phyloP scores from a whole-genome alignment of 202 grass and related monocot genomes.

The Cymbopogon flexuosus region DNA sequence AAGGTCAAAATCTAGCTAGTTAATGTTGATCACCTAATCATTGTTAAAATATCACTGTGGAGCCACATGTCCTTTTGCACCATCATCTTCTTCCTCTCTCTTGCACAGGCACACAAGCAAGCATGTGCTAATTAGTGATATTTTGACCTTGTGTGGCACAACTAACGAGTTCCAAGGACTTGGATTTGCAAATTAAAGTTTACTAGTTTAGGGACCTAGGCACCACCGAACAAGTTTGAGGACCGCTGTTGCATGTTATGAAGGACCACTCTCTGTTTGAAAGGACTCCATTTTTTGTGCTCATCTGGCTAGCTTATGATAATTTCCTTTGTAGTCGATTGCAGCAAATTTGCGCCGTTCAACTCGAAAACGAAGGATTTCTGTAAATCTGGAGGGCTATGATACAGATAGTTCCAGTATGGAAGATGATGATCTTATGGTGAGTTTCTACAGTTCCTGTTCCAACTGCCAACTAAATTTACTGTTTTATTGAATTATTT shows the following conservation, averaged over 20 bases:
- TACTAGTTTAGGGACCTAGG: not conserved
- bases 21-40: not conserved
- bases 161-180: not conserved
- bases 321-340: conserved; percentile 61
- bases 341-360: conserved; percentile 85
- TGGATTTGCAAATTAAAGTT: not conserved
- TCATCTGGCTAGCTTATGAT: conserved; percentile 32
- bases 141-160: not conserved
- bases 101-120: not conserved
- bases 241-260: not conserved
- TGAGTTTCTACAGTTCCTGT: conserved; percentile 39
- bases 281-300: conserved; percentile 7
- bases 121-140: not conserved
- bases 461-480: not conserved
- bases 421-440: conserved; percentile 99
- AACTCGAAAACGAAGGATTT: conserved; percentile 86
- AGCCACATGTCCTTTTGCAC: not conserved
- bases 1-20: not conserved
- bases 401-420: conserved; percentile 81
- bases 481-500: conserved; percentile 11
- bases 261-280: not conserved
- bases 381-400: conserved; percentile 85
- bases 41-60: not conserved
- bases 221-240: not conserved
- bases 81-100: not conserved